Evolutionary conservation across 208 protist genomes (phyloP).

Genomic region (Trypanosoma caninum): DNA sequence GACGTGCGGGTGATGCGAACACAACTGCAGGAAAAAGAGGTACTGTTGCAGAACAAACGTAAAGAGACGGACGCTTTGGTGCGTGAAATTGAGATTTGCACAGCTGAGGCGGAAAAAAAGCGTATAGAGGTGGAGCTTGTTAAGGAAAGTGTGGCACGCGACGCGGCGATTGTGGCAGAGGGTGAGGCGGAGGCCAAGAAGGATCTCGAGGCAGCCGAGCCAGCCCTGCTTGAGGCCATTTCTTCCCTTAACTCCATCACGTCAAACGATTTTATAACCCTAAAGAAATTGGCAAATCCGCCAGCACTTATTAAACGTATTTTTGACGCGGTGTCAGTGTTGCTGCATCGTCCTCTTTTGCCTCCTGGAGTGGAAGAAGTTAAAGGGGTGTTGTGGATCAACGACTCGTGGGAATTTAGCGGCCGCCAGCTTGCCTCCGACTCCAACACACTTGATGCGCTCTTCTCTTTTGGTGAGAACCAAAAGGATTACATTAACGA

Average conservation of each 20-base stretch:
- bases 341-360: constrained; percentile 78
- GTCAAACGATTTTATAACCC: constrained; percentile 90
- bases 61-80: constrained; percentile 93
- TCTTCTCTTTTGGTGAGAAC: constrained; percentile 80
- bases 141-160: constrained; percentile 88
- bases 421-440: constrained; percentile 82
- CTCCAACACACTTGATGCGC: constrained; percentile 63
- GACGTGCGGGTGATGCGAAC: constrained; percentile 94
- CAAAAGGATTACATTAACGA: constrained; percentile 97
- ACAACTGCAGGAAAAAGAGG: constrained; percentile 94
- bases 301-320: constrained; percentile 97
- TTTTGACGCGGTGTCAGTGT: constrained; percentile 97
- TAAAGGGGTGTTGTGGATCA: constrained; percentile 87
- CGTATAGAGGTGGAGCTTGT: constrained; percentile 93
- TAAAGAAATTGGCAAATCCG: constrained; percentile 95
- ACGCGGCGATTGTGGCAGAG: constrained; percentile 85
- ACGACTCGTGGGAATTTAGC: constrained; percentile 89
- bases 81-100: constrained; percentile 92
- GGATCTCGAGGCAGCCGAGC: constrained; percentile 92
- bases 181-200: constrained; percentile 95
- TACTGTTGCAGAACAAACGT: constrained; percentile 86
- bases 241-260: constrained; percentile 93
- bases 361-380: constrained; percentile 75
- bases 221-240: constrained; percentile 92
- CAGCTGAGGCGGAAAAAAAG: constrained; percentile 94